Base-by-base conservation (phyloP, 257 asterid species). In the Verbena officinalis region DNA sequence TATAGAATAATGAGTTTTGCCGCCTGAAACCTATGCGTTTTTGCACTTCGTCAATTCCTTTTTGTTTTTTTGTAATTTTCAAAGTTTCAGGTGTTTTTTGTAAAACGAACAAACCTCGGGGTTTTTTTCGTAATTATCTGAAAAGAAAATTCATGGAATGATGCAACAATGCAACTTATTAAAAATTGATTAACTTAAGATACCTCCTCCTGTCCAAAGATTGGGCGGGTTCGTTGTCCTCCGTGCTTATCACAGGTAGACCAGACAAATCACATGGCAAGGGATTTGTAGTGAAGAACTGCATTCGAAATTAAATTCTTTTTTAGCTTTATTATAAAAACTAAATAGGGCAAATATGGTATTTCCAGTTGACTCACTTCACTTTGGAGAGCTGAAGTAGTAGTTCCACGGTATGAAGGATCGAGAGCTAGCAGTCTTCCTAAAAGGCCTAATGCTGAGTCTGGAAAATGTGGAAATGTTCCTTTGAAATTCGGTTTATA, bases 251-350 rank as follows among this genome's bases (percentile, higher is more conserved):
- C 43, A 54, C 49, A 5, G 92, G 85, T 40, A 85, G 59, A 76
- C 73, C 84, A 3, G 80, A 75, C 38, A 72, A 74, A 20, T 73
- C 78, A 67, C 96, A 81, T 21, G 97, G 78, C 79, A 83, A 68
- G 27, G 96, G 95, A 58, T 77, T 74, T 15, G 79, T 58, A 23
- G 34, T 67, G 70, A 90, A 90, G 78, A 87, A 87, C 96, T 87
- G 85, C 17, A 42, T 43, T 12, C 39, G 1, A 58, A 3, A 9
- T 27, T 2, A 27, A 27, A 27, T 27, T 2, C 33, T 27, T 27
- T 27, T 27, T 27, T 5, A 27, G 33, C 33, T 27, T 27, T 2
- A 27, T 27, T 27, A 27, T 27, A 27, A 2, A 27, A 27, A 27
- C 5, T 27, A 27, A 5, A 27, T 39, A 39, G 45, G 9, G 14